phyloP scores from a whole-genome alignment of 176 grass and related monocot genomes.

The Oryza rufipogon region DNA sequence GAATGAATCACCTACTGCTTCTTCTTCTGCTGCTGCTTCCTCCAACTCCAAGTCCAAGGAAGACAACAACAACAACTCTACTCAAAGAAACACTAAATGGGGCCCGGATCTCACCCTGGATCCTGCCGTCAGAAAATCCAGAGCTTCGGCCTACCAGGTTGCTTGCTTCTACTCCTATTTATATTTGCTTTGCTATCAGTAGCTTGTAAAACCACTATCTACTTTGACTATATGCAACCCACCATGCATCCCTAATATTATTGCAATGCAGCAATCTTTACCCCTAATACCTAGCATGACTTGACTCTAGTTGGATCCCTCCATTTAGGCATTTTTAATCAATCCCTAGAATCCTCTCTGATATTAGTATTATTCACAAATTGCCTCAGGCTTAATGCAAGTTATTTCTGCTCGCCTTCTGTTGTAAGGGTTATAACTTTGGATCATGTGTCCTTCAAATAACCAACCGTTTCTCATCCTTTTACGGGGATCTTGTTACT shows the following conservation, averaged over 20 bases:
- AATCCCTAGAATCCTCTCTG: not conserved
- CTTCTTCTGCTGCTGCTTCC: not conserved
- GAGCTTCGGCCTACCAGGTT: constrained; percentile 83
- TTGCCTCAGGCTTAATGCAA: not conserved
- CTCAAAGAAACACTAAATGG: constrained; percentile 86
- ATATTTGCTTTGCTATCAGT: not conserved
- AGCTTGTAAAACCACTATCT: not conserved
- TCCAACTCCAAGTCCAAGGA: constrained; percentile 33
- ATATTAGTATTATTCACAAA: constrained; percentile 18
- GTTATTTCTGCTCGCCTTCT: not conserved
- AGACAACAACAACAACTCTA: constrained; percentile 24
- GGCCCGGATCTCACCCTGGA: constrained; percentile 60
- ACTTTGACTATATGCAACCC: not conserved
- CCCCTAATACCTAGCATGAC: not conserved
- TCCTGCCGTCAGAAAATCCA: constrained; percentile 65
- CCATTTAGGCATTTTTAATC: not conserved
- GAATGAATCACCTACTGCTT: constrained; percentile 41
- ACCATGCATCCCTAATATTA: not conserved
- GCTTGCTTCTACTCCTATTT: not conserved
- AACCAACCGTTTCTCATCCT: constrained; percentile 1
- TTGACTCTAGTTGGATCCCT: not conserved
- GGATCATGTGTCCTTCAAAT: not conserved
- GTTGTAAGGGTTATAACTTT: constrained; percentile 14
- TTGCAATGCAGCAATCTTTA: not conserved
- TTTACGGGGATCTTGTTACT: not conserved